These are phyloP conservation scores for Poa annua DNA, from an alignment of 176 grass and related monocot genomes.

Conservation along the genomic window DNA sequence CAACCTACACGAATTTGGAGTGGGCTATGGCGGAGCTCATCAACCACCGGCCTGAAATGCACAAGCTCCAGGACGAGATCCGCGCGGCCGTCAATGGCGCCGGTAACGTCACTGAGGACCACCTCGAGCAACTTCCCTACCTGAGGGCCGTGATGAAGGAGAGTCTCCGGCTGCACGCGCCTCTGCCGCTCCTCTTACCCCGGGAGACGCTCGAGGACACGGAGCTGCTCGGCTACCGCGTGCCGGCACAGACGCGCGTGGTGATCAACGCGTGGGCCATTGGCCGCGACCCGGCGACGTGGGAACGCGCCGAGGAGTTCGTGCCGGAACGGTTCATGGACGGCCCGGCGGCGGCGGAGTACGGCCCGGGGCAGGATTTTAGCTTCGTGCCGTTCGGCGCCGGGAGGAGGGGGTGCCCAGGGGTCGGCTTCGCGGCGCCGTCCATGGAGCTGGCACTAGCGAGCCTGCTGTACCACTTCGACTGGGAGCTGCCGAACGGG, in stretches of 20 bases:
- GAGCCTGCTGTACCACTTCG: slow-evolving; percentile 33
- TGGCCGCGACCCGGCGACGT: too few species aligned
- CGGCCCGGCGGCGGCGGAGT: too few species aligned
- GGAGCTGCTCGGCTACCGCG: slow-evolving; percentile 33
- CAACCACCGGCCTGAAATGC: neutral
- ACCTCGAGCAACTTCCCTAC: neutral
- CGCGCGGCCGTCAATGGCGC: neutral
- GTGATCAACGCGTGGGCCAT: too few species aligned
- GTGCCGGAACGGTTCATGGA: too few species aligned
- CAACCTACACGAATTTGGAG: neutral
- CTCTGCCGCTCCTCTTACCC: slow-evolving; percentile 31
- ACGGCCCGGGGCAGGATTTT: too few species aligned
- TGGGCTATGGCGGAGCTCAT: neutral
- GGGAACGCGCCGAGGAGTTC: too few species aligned
- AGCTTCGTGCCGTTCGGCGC: slow-evolving; percentile 53
- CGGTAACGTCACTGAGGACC: neutral
- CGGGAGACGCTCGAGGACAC: slow-evolving; percentile 37
- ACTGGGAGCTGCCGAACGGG: slow-evolving; percentile 41
- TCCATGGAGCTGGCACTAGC: slow-evolving; percentile 40
- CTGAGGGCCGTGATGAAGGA: neutral
- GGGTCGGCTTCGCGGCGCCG: slow-evolving; percentile 26
- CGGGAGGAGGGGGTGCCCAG: slow-evolving; percentile 58
- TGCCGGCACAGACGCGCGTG: too few species aligned
- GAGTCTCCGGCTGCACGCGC: neutral
- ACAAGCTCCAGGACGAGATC: neutral